Evolutionary conservation across 148 eudicot genomes (phyloP).

Genomic region (Diospyros lotus): DNA sequence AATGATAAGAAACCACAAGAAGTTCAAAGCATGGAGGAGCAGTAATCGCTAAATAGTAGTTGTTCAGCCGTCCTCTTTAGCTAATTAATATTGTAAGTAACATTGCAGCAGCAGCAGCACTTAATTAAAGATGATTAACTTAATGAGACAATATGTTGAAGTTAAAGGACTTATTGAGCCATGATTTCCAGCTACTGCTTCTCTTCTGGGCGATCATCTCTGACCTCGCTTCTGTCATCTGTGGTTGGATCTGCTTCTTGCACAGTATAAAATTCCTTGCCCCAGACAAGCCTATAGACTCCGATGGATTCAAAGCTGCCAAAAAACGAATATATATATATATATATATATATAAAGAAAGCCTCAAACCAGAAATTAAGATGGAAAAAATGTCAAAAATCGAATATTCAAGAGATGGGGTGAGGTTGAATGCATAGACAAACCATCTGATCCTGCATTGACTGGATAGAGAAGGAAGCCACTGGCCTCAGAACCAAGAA

Average conservation of each 20-base stretch:
- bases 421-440: background rate
- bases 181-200: slow-evolving; percentile 35
- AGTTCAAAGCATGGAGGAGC: no score
- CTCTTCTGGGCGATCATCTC: slow-evolving; percentile 23
- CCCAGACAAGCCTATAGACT: slow-evolving; percentile 44
- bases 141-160: slow-evolving; percentile 28
- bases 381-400: background rate
- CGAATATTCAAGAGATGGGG: background rate
- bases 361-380: no score
- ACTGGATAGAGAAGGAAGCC: slow-evolving; percentile 52
- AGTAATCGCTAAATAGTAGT: no score
- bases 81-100: no score
- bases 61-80: no score
- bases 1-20: no score
- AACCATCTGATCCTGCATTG: slow-evolving; percentile 56
- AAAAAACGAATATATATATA: no score
- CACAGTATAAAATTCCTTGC: slow-evolving; percentile 54
- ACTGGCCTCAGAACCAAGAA: slow-evolving; percentile 47
- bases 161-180: slow-evolving; percentile 41
- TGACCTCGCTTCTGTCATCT: slow-evolving; percentile 24
- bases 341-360: no score
- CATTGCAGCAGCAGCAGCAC: no score
- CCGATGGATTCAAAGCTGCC: slow-evolving; percentile 40
- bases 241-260: slow-evolving; percentile 34
- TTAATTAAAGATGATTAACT: no score